These are phyloP conservation scores for Herpotrichia juniperi DNA, from an alignment of 2,329 filamentous ascomycete species.

Conservation along the genomic window DNA sequence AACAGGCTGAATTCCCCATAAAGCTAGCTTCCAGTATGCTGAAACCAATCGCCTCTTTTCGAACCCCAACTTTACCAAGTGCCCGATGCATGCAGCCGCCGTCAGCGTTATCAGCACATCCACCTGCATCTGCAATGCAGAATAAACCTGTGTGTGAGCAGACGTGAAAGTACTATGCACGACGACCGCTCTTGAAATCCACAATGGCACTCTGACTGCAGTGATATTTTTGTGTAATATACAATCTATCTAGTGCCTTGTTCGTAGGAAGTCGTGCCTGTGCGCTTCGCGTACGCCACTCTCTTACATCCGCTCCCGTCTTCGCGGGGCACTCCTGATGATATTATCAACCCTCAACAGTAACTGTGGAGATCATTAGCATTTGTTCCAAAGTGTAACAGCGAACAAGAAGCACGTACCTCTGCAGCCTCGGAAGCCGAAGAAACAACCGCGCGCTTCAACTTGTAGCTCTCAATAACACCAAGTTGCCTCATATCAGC, in stretches of 20 bases:
- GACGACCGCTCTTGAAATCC: neutral
- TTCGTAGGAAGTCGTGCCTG: slow-evolving; percentile 23
- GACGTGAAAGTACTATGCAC: slow-evolving; percentile 40
- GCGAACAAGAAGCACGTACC: slow-evolving; percentile 60
- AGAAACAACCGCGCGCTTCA: slow-evolving; percentile 97
- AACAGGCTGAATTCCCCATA: slow-evolving; percentile 18
- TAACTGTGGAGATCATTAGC: slow-evolving; percentile 61
- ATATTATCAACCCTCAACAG: slow-evolving; percentile 96
- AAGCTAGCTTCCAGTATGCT: slow-evolving; percentile 7
- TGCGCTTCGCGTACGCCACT: slow-evolving; percentile 4
- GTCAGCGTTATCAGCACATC: neutral
- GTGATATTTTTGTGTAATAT: slow-evolving; percentile 32
- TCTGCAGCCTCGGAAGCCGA: slow-evolving; percentile 96
- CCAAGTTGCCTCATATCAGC: slow-evolving; percentile 95
- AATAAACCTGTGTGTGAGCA: slow-evolving; percentile 33
- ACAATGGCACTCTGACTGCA: slow-evolving; percentile 20
- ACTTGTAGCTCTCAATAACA: slow-evolving; percentile 97
- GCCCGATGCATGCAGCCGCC: slow-evolving; percentile 4
- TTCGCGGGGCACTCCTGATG: slow-evolving; percentile 88
- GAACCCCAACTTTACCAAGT: slow-evolving; percentile 2
- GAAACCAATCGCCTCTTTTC: slow-evolving; percentile 16
- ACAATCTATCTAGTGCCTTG: slow-evolving; percentile 33
- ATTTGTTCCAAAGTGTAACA: slow-evolving; percentile 9
- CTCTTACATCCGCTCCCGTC: slow-evolving; percentile 74
- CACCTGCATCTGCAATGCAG: neutral